A percentile compares a stretch with the other conserved stretches of the same genome.
These are phyloP conservation scores for Sherardia arvensis DNA, from an alignment of 257 asterid species.

Conservation along the genomic window DNA sequence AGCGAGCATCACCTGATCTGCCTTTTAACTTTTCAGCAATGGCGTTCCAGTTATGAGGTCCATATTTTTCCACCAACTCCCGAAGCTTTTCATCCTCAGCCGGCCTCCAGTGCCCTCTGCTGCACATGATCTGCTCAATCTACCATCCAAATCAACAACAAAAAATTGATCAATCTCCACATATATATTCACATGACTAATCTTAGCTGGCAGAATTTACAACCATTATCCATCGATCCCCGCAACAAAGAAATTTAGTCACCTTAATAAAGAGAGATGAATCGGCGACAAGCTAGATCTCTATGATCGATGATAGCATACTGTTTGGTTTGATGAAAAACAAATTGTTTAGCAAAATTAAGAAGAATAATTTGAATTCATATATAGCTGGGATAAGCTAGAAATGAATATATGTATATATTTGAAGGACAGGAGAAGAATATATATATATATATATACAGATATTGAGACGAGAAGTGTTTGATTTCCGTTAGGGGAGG, in stretches of 20 bases:
- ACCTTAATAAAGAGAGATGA: neutral
- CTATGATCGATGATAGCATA: neutral
- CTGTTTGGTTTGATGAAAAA: neutral
- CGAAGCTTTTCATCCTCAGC: slow-evolving; percentile 80
- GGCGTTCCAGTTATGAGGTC: slow-evolving; percentile 98
- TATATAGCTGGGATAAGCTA: no score
- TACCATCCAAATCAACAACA: neutral
- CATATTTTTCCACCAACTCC: slow-evolving; percentile 66
- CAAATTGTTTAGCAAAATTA: no score
- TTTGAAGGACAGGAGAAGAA: neutral
- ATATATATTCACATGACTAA: neutral
- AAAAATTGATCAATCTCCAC: neutral
- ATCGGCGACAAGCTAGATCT: neutral
- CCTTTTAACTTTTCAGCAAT: slow-evolving; percentile 78
- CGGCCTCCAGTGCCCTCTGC: slow-evolving; percentile 98
- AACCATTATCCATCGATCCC: neutral
- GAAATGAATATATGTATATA: no score
- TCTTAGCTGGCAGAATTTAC: neutral
- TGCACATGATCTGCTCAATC: slow-evolving; percentile 20
- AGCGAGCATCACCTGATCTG: slow-evolving; percentile 65
- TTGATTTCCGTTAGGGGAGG: slow-evolving; percentile 64
- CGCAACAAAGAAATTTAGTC: neutral
- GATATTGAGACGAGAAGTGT: slow-evolving; percentile 28
- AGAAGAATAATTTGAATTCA: no score
- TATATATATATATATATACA: slow-evolving; percentile 15